A percentile compares a stretch with the other conserved stretches of the same genome.
phyloP scores from a whole-genome alignment of 2,329 filamentous ascomycete species.

The Akanthomyces uredinophilus region DNA sequence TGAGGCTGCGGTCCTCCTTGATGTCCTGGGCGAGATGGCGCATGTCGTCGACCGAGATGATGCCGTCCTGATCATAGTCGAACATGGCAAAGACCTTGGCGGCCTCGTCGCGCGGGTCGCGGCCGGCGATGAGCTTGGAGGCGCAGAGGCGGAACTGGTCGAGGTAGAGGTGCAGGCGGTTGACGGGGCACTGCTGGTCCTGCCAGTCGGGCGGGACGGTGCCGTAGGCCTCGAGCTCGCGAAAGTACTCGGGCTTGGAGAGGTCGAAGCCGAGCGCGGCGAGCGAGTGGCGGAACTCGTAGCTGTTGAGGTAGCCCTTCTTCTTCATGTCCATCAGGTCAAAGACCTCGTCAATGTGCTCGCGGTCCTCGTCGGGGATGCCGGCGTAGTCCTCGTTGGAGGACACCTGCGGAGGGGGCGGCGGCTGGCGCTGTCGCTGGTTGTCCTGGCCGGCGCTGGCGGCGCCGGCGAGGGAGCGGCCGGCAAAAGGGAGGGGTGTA shows the following conservation, averaged over 20 bases:
- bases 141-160: constrained; percentile 63
- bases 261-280: constrained; percentile 93
- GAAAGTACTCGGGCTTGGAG: constrained; percentile 77
- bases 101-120: constrained; percentile 89
- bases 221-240: constrained; percentile 76
- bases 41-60: constrained; percentile 84
- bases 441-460: constrained; percentile 24
- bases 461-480: constrained; percentile 29
- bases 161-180: constrained; percentile 46
- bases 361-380: constrained; percentile 81
- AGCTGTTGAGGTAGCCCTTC: constrained; percentile 90
- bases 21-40: constrained; percentile 82
- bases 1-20: constrained; percentile 71
- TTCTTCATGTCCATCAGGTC: constrained; percentile 95
- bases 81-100: constrained; percentile 88
- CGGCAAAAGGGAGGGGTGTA: constrained; percentile 33
- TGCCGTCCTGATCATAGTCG: constrained; percentile 85
- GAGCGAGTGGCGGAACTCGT: constrained; percentile 94
- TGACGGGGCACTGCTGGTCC: constrained; percentile 37
- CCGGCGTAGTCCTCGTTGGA: constrained; percentile 34
- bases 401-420: constrained; percentile 30
- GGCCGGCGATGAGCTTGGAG: constrained; percentile 70
- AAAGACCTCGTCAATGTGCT: constrained; percentile 94
- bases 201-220: constrained; percentile 59
- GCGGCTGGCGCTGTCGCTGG: constrained; percentile 24